These are phyloP conservation scores for Monilinia fructicola DNA, from an alignment of 2,329 filamentous ascomycete species.

Conservation along the genomic window DNA sequence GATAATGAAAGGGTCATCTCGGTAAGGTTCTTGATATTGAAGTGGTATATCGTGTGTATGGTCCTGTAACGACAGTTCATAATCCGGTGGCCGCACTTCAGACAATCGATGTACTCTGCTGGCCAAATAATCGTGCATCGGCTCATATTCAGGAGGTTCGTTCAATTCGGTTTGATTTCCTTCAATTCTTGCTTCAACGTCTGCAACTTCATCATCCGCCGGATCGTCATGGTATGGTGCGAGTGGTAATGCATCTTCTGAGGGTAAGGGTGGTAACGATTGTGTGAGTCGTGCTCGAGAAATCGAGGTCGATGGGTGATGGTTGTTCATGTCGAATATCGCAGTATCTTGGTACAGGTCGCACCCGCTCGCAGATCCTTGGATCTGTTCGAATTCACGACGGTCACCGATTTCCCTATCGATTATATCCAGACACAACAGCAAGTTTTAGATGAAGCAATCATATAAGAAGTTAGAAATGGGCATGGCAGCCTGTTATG, in stretches of 20 bases:
- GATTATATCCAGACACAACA: slow-evolving; percentile 11
- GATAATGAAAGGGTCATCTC: slow-evolving; percentile 36
- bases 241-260: slow-evolving; percentile 20
- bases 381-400: slow-evolving; percentile 12
- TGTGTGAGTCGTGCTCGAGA: slow-evolving; percentile 31
- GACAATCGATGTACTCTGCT: slow-evolving; percentile 27
- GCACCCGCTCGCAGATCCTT: slow-evolving; percentile 17
- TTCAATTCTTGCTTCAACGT: slow-evolving; percentile 5
- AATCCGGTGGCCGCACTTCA: slow-evolving; percentile 15
- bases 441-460: background rate
- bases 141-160: slow-evolving; percentile 35
- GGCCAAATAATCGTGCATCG: slow-evolving; percentile 38
- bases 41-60: slow-evolving; percentile 17
- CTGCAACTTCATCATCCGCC: slow-evolving; percentile 26
- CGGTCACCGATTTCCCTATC: slow-evolving; percentile 9
- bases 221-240: slow-evolving; percentile 36
- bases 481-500: slow-evolving; percentile 18
- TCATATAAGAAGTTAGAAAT: background rate
- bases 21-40: slow-evolving; percentile 32
- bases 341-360: slow-evolving; percentile 11
- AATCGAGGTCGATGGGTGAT: slow-evolving; percentile 28
- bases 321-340: slow-evolving; percentile 29
- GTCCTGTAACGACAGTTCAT: slow-evolving; percentile 9
- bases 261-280: slow-evolving; percentile 33
- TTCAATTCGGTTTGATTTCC: slow-evolving; percentile 3